These are phyloP conservation scores for Lathyrus sativus DNA, from an alignment of 306 rosid species.

Conservation along the genomic window DNA sequence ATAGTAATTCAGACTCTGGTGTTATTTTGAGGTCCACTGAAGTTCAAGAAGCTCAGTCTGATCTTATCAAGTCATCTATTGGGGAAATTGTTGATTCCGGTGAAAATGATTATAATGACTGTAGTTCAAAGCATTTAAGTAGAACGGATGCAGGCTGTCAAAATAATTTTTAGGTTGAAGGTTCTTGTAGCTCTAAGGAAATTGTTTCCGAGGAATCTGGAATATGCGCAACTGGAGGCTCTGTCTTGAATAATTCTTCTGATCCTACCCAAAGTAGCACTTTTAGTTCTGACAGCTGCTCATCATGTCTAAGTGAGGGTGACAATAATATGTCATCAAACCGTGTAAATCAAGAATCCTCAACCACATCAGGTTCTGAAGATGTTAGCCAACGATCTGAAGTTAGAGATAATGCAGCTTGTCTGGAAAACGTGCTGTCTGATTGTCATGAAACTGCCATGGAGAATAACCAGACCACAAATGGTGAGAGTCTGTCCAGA, in stretches of 20 bases:
- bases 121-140: constrained; percentile 54
- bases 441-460: constrained; percentile 50
- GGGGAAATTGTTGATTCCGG: too few species aligned
- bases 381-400: constrained; percentile 82
- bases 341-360: constrained; percentile 77
- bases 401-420: constrained; percentile 54
- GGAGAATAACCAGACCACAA: constrained; percentile 45
- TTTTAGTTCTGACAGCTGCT: too few species aligned
- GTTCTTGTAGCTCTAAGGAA: constrained; percentile 64
- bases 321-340: constrained; percentile 77
- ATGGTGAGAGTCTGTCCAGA: constrained; percentile 46
- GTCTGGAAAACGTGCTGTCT: constrained; percentile 54
- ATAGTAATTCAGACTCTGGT: constrained; percentile 75
- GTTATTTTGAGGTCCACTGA: constrained; percentile 53
- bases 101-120: constrained; percentile 48
- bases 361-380: constrained; percentile 87
- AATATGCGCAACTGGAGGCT: too few species aligned
- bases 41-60: too few species aligned
- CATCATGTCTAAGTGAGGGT: too few species aligned
- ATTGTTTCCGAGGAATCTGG: too few species aligned
- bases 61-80: too few species aligned
- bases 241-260: too few species aligned
- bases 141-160: constrained; percentile 52
- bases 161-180: constrained; percentile 44
- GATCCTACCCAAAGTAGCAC: too few species aligned